Evolutionary conservation across 1,284 basidiomycete species (phyloP).

Genomic region (Melampsora americana): DNA sequence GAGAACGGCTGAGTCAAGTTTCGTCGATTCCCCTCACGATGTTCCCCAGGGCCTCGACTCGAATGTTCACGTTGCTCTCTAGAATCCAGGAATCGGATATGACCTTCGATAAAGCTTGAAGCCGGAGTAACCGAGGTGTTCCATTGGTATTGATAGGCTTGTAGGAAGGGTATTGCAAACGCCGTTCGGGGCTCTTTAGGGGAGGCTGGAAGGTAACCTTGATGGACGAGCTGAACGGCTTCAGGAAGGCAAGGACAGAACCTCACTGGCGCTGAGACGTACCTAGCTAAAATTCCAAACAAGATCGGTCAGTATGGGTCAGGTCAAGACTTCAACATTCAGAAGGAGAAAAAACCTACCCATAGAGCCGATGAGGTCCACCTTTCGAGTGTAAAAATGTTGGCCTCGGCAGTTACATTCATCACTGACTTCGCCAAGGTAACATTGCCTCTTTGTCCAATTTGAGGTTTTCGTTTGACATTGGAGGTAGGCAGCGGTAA

Average conservation of each 20-base stretch:
- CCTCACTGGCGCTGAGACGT: not conserved
- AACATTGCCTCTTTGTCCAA: too few species aligned
- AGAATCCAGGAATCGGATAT: not conserved
- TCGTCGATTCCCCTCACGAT: not conserved
- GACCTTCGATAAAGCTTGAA: not conserved
- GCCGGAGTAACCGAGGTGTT: not conserved
- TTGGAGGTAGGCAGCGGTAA: too few species aligned
- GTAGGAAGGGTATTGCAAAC: not conserved
- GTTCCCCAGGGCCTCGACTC: not conserved
- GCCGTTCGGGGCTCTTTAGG: not conserved
- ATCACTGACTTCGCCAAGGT: too few species aligned
- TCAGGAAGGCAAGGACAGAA: conserved; percentile 18
- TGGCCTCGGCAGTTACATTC: too few species aligned
- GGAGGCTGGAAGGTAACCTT: conserved; percentile 5
- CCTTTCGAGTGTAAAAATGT: too few species aligned
- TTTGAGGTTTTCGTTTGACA: too few species aligned
- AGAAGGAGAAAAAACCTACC: too few species aligned
- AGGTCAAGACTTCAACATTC: too few species aligned
- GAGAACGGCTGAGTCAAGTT: conserved; percentile 8
- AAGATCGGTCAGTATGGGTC: not conserved
- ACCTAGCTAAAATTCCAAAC: too few species aligned
- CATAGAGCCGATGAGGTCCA: too few species aligned
- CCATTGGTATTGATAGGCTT: conserved; percentile 11
- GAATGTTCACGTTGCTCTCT: not conserved
- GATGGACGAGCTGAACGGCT: conserved; percentile 5